Evolutionary conservation across 495 filamentous ascomycete species (phyloP), one percentile per base, ranked within the genome.

Genomic region (Penicillium verhagenii): DNA sequence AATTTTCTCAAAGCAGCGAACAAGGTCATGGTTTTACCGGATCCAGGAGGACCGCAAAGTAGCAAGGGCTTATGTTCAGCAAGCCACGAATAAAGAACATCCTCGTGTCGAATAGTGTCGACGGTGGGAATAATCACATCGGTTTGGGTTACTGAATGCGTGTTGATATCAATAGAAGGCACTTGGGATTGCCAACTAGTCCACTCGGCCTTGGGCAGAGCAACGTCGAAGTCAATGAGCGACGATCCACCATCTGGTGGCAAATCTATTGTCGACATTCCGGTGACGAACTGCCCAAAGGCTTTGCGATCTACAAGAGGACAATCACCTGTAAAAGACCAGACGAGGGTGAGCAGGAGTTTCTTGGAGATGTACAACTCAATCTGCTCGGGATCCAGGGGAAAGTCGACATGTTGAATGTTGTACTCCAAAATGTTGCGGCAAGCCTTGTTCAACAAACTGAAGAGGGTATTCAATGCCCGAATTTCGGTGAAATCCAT

Each of bases 1-100:
- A 97, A 77, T 70, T 97, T 97, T 47, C 95, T 83, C 47, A 99
- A 82, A 23, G 94, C 95, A 66, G 92, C 96, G 72, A 99, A 99
- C 18, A 99, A 76, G 20, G 94, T 99, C 94, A 99, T 99, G 2
- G 94, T 99, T 77, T 99, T 99, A 74, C 94, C 94, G 35, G 94
- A 97, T 67, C 94, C 94, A 50, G 94, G 94, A 69, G 94, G 94
- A 74, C 94, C 95, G 70, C 94, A 99, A 18, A 99, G 85, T 9
- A 99, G 76, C 19, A 99, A 78, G 19, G 95, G 94, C 72, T 97
- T 99, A 70, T 99, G 94, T 64, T 99, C 94, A 10, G 95, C 94
- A 19, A 99, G 82, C 95, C 94, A 99, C 16, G 95, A 97, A 74
- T 99, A 97, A 20, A 99, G 78, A 24, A 99, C 86, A 75, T 97